Evolutionary conservation across 345 rosid species (phyloP).

Genomic region (Eutrema yunnanense): DNA sequence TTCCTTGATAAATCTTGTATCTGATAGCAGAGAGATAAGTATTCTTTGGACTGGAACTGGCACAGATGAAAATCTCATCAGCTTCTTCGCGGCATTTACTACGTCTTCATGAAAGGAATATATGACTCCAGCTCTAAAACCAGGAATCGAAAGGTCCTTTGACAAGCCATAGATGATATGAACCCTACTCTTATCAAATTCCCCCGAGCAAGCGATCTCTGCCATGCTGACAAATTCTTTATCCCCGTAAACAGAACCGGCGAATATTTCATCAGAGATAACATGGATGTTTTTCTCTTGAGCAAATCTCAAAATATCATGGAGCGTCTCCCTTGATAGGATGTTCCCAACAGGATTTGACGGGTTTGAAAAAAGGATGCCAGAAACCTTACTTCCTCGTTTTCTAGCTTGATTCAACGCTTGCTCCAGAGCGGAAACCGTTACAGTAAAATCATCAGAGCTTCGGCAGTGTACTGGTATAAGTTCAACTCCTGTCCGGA

Average conservation of each 20-base stretch:
- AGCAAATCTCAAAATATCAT: conserved; percentile 55
- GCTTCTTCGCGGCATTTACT: conserved; percentile 56
- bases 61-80: conserved; percentile 70
- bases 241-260: conserved; percentile 64
- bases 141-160: conserved; percentile 81
- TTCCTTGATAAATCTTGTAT: conserved; percentile 48
- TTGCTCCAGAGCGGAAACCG: conserved; percentile 67
- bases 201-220: conserved; percentile 54
- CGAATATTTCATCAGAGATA: conserved; percentile 83
- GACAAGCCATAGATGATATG: conserved; percentile 85
- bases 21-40: conserved; percentile 69
- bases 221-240: conserved; percentile 83
- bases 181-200: conserved; percentile 69
- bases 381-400: conserved; percentile 65
- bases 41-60: conserved; percentile 74
- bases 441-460: conserved; percentile 58
- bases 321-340: conserved; percentile 54
- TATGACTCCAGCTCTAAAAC: conserved; percentile 77
- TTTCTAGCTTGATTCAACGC: conserved; percentile 81
- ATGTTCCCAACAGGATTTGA: conserved; percentile 86
- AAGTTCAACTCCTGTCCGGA: conserved; percentile 78
- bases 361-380: conserved; percentile 79
- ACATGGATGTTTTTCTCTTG: conserved; percentile 78
- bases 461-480: conserved; percentile 90
- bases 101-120: conserved; percentile 67